phyloP scores from a whole-genome alignment of 192 early-diverging fungal species.

The Backusella tarrabulga region DNA sequence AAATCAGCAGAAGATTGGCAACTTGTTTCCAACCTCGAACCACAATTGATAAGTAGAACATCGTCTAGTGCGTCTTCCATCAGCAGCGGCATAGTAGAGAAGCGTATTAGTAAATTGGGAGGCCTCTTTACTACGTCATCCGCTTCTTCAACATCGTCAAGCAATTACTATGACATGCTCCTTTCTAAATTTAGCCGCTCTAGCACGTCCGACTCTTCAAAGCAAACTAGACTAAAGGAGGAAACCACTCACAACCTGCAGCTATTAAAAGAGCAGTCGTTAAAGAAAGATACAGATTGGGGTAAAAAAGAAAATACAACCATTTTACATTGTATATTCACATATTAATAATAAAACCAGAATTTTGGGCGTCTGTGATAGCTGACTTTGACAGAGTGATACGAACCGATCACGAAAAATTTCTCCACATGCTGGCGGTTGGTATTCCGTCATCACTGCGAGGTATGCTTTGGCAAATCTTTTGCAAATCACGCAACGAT shows the following conservation, averaged over 20 bases:
- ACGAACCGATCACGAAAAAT: constrained; percentile 65
- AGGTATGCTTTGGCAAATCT: constrained; percentile 93
- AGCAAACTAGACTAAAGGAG: background rate
- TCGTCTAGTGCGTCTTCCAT: background rate
- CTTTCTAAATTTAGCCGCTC: background rate
- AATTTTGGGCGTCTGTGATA: constrained; percentile 93
- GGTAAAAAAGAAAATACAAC: background rate
- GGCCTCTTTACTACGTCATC: background rate
- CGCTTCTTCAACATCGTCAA: background rate
- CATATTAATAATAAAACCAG: constrained; percentile 25
- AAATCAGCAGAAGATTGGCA: constrained; percentile 10
- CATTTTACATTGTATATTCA: background rate
- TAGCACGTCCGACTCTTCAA: background rate
- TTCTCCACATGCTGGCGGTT: constrained; percentile 72
- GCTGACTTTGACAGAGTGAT: constrained; percentile 75
- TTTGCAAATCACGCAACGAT: constrained; percentile 73
- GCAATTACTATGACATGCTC: constrained; percentile 2
- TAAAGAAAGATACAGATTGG: background rate
- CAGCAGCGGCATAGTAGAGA: background rate
- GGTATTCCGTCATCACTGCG: constrained; percentile 89
- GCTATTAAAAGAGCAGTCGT: background rate
- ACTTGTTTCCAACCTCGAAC: constrained; percentile 5
- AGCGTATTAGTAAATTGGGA: background rate
- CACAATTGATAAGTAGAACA: background rate
- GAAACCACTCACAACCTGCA: background rate